Evolutionary conservation across 768 basidiomycete genomes (phyloP).

Genomic region (Lactarius sanguifluus): DNA sequence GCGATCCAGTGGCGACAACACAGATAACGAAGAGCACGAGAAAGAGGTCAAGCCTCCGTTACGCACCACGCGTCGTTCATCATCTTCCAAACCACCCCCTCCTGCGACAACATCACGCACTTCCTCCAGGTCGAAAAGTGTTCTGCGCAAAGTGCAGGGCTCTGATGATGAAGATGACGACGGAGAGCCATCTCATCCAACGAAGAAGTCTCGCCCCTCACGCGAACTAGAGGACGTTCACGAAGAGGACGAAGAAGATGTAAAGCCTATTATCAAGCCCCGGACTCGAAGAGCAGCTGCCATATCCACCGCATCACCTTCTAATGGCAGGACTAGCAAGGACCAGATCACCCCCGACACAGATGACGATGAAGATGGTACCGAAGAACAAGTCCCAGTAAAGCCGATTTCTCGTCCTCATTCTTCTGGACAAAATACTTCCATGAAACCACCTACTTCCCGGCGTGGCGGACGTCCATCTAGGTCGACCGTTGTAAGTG

Average conservation of each 20-base stretch:
- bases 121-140: slow-evolving; percentile 19
- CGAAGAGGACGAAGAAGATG: slow-evolving; percentile 29
- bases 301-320: not conserved
- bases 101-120: slow-evolving; percentile 15
- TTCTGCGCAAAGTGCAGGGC: slow-evolving; percentile 11
- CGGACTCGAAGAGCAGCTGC: slow-evolving; percentile 13
- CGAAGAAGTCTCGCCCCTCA: slow-evolving; percentile 25
- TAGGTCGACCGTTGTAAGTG: slow-evolving; percentile 16
- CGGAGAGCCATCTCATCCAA: slow-evolving; percentile 23
- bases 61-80: slow-evolving; percentile 24
- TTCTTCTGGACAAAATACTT: slow-evolving; percentile 6
- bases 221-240: slow-evolving; percentile 23
- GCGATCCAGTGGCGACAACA: slow-evolving; percentile 16
- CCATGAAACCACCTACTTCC: slow-evolving; percentile 20
- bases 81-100: slow-evolving; percentile 16
- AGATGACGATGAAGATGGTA: slow-evolving; percentile 14
- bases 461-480: slow-evolving; percentile 26
- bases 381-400: slow-evolving; percentile 7
- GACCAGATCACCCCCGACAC: slow-evolving; percentile 11
- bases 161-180: slow-evolving; percentile 20
- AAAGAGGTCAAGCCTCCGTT: slow-evolving; percentile 10
- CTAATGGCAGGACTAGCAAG: slow-evolving; percentile 1
- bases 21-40: slow-evolving; percentile 20
- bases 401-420: slow-evolving; percentile 16
- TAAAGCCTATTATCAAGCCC: slow-evolving; percentile 8